Base-by-base conservation (phyloP, 2,329 filamentous ascomycete species). In the Sordariomycetes sp. region DNA sequence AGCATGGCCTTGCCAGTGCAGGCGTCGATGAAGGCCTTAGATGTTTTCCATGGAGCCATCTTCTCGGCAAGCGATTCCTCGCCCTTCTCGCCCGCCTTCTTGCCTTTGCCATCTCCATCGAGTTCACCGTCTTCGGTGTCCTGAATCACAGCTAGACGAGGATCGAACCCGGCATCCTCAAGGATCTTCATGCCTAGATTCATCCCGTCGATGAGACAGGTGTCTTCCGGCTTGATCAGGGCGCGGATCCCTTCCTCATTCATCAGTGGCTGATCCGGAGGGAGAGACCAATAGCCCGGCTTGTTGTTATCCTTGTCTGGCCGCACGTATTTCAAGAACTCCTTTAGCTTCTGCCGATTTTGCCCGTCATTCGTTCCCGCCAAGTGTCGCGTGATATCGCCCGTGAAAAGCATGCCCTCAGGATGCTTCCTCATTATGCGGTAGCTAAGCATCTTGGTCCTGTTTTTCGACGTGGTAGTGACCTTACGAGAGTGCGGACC, bases 1-100 rank as follows among this genome's bases (percentile, higher is more conserved):
- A 99, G 80, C 94, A 99, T 99, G 2, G 94, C 94, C 68, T 99
- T 99, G 59, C 90, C 90, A 60, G 90, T 86, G 54, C 89, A 92
- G 1, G 94, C 94, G 62, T 96, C 88, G 59, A 96, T 81, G 71
- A 99, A 99, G 60, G 95, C 95, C 72, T 96, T 96, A 56, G 90
- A 96, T 0, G 90, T 92, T 64, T 92, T 90, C 94, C 94, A 99
- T 0, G 94, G 94, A 0, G 92, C 90, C 72, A 99, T 84, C 66
- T 91, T 89, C 68, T 92, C 84, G 55, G 95, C 90, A 12, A 95
- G 79, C 56, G 86, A 89, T 64, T 91, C 86, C 58, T 84, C 77
- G 32, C 74, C 72, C 59, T 77, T 77, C 58, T 84, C 73, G 12
- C 62, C 68, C 1, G 65, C 65, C 64, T 72, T 77, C 66, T 74